Evolutionary conservation across 352 stramenopile species (phyloP).

Genomic region (Elongisporangium prolatum): DNA sequence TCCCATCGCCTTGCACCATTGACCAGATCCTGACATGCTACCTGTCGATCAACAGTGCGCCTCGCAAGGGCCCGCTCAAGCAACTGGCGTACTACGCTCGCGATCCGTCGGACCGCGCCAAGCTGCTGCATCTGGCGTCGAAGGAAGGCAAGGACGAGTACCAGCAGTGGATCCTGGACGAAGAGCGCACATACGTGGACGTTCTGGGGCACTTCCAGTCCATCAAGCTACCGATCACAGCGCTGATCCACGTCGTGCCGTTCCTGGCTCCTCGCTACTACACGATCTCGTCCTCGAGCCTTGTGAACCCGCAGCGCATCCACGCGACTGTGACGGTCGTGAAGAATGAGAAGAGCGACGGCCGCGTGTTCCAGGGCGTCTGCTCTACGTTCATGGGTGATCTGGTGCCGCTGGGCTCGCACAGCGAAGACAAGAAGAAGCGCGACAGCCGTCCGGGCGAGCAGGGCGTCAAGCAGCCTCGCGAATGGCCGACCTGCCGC

Average conservation of each 20-base stretch:
- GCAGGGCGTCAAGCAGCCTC: constrained; percentile 60
- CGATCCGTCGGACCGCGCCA: constrained; percentile 42
- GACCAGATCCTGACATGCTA: constrained; percentile 91
- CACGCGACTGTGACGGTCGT: constrained; percentile 95
- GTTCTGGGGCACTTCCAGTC: constrained; percentile 82
- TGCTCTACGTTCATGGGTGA: constrained; percentile 91
- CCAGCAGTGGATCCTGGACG: constrained; percentile 89
- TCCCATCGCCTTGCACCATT: constrained; percentile 94
- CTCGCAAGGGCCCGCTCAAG: constrained; percentile 78
- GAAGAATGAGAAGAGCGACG: constrained; percentile 64
- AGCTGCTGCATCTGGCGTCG: constrained; percentile 48
- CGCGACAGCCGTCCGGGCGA: constrained; percentile 65
- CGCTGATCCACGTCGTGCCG: constrained; percentile 92
- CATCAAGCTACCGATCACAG: constrained; percentile 54
- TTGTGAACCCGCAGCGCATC: constrained; percentile 88
- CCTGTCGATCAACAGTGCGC: constrained; percentile 91
- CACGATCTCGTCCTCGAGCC: constrained; percentile 96
- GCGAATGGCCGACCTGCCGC: constrained; percentile 64
- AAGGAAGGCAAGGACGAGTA: constrained; percentile 94
- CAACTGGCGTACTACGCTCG: constrained; percentile 78
- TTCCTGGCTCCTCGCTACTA: constrained; percentile 95
- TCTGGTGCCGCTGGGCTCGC: constrained; percentile 37
- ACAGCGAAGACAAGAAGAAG: constrained; percentile 60
- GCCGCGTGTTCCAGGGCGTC: constrained; percentile 89
- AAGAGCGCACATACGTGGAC: constrained; percentile 89